phyloP scores from a whole-genome alignment of 148 eudicot genomes.

The Camellia granthamiana region DNA sequence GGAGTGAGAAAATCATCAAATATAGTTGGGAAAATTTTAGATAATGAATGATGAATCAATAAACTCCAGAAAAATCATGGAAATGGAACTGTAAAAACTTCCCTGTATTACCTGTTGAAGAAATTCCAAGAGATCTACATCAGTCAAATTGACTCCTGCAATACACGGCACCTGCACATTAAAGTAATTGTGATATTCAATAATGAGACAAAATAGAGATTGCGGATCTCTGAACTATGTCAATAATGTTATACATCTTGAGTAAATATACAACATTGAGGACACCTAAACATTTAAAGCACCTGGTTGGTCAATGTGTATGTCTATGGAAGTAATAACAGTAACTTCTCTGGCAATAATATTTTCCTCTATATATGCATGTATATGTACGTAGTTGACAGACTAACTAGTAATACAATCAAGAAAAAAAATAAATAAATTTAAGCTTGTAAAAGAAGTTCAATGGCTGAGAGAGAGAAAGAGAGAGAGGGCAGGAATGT shows the following conservation, averaged over 20 bases:
- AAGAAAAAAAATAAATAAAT: neutral
- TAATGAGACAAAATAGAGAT: neutral
- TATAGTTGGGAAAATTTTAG: neutral
- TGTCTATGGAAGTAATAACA: neutral
- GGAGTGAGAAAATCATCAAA: conserved; percentile 6
- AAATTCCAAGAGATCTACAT: conserved; percentile 75
- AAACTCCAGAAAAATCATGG: neutral
- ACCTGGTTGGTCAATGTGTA: neutral
- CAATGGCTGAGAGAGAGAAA: neutral
- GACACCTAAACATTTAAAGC: neutral
- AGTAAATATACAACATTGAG: neutral
- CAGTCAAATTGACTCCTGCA: conserved; percentile 80
- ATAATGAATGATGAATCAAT: neutral
- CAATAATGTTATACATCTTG: neutral
- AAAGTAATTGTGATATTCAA: neutral
- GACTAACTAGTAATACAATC: neutral
- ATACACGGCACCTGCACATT: conserved; percentile 84
- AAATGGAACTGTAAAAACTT: neutral
- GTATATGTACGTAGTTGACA: neutral
- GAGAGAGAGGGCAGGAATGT: neutral
- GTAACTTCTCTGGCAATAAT: neutral
- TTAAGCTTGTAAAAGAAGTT: neutral
- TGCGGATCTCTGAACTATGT: neutral
- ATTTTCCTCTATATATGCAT: neutral
- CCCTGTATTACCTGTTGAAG: conserved; percentile 66